Percentiles rank a stretch among this genome's conserved stretches.
These are phyloP conservation scores for Wickerhamomyces queroliae DNA, from an alignment of 805 yeast species.

Conservation along the genomic window DNA sequence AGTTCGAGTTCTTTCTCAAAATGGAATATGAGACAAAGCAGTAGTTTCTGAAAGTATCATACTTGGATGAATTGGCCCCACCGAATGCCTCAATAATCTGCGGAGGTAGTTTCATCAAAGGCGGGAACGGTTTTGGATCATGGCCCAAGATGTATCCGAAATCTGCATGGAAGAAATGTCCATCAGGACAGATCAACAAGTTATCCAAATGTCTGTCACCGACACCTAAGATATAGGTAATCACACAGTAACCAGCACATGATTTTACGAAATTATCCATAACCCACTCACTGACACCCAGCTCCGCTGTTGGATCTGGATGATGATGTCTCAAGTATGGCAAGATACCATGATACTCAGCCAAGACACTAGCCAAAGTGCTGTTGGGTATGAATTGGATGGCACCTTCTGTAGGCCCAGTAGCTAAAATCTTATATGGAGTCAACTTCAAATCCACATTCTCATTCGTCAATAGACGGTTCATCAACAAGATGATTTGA, in stretches of 20 bases:
- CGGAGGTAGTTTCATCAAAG: slow-evolving; percentile 94
- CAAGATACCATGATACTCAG: slow-evolving; percentile 70
- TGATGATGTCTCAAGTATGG: slow-evolving; percentile 64
- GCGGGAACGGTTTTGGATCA: slow-evolving; percentile 98
- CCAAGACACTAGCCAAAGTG: slow-evolving; percentile 74
- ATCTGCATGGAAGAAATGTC: slow-evolving; percentile 95
- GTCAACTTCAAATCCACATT: slow-evolving; percentile 82
- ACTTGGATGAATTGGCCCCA: slow-evolving; percentile 80
- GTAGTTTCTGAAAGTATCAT: slow-evolving; percentile 80
- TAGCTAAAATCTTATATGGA: slow-evolving; percentile 87
- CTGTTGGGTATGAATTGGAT: slow-evolving; percentile 93
- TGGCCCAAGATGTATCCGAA: slow-evolving; percentile 95
- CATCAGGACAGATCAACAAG: slow-evolving; percentile 71
- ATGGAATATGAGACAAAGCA: slow-evolving; percentile 94
- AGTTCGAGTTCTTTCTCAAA: slow-evolving; percentile 79
- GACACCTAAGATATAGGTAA: slow-evolving; percentile 89
- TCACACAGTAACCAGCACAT: slow-evolving; percentile 97
- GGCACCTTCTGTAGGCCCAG: slow-evolving; percentile 87
- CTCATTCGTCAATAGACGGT: slow-evolving; percentile 78
- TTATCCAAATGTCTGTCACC: slow-evolving; percentile 97
- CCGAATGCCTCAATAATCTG: slow-evolving; percentile 99
- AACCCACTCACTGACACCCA: slow-evolving; percentile 39
- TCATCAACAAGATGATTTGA: slow-evolving; percentile 89
- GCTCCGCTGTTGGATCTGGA: slow-evolving; percentile 38
- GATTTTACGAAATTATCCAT: slow-evolving; percentile 95